A percentile compares a stretch with the other conserved stretches of the same genome.
Conservation (phyloP, 441 rosid genomes). For the Adansonia grandidieri region DNA sequence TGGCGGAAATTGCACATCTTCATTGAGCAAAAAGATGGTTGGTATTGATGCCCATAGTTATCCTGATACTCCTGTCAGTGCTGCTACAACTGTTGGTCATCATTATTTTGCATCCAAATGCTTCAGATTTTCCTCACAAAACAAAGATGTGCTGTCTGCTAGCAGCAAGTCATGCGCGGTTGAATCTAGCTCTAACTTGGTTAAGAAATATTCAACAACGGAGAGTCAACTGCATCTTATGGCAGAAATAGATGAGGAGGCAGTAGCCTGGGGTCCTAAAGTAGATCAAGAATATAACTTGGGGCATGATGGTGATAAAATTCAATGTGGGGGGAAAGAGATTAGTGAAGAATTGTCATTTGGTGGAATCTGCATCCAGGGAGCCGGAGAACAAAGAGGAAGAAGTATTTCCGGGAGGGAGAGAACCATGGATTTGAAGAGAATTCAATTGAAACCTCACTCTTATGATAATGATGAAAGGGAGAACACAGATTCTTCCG, state of each 20-base stretch:
- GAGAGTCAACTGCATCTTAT: slow-evolving; percentile 40
- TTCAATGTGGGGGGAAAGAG: slow-evolving; percentile 44
- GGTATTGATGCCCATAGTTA: slow-evolving; percentile 31
- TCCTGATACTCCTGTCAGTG: slow-evolving; percentile 33
- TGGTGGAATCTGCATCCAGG: slow-evolving; percentile 30
- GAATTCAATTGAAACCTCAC: slow-evolving; percentile 30
- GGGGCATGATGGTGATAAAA: slow-evolving; percentile 39
- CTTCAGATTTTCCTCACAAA: slow-evolving; percentile 40
- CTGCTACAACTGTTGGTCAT: slow-evolving; percentile 32
- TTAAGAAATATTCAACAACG: slow-evolving; percentile 39
- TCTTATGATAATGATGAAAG: slow-evolving; percentile 32
- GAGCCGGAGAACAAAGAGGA: slow-evolving; percentile 36
- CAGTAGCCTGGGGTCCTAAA: slow-evolving; percentile 44
- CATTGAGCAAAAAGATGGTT: slow-evolving; percentile 33
- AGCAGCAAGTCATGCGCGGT: slow-evolving; percentile 38
- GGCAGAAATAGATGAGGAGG: slow-evolving; percentile 45
- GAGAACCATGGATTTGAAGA: slow-evolving; percentile 42
- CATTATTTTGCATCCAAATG: slow-evolving; percentile 38
- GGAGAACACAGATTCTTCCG: slow-evolving; percentile 42
- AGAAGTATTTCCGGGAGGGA: slow-evolving; percentile 36
- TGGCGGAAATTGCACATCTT: slow-evolving; percentile 35
- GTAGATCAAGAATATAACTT: slow-evolving; percentile 46
- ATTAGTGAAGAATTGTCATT: slow-evolving; percentile 37
- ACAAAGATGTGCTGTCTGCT: slow-evolving; percentile 42
- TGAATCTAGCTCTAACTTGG: slow-evolving; percentile 37